Percentiles rank a stretch among this genome's conserved stretches.
Conservation (phyloP, 2,329 filamentous ascomycete species). For the Aspergillus phoenicis region DNA sequence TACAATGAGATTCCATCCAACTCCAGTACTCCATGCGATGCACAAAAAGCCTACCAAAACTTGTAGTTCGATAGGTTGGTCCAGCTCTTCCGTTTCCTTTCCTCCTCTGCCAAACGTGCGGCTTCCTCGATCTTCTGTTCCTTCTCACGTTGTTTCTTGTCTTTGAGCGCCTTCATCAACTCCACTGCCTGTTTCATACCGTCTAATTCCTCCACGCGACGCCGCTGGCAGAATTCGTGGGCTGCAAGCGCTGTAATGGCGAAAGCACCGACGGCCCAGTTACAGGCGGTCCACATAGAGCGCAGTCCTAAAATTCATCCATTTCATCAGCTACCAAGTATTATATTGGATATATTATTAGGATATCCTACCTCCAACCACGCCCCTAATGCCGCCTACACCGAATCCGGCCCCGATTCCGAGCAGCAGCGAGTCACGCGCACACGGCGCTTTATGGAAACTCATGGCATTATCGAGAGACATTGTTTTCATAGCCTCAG, state of each 20-base stretch:
- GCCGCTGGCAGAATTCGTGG: conserved; percentile 83
- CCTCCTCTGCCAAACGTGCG: conserved; percentile 40
- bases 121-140: conserved; percentile 44
- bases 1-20: conserved; percentile 30
- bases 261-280: conserved; percentile 84
- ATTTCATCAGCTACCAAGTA: background rate
- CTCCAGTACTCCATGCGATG: conserved; percentile 35
- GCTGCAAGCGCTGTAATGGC: conserved; percentile 68
- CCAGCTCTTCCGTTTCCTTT: conserved; percentile 47
- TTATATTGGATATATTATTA: no score
- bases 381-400: conserved; percentile 71
- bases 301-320: conserved; percentile 44
- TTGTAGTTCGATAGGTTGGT: conserved; percentile 49
- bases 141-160: conserved; percentile 61
- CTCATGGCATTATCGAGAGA: conserved; percentile 59
- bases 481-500: conserved; percentile 46
- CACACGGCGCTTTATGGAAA: conserved; percentile 78
- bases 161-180: conserved; percentile 73
- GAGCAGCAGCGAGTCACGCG: conserved; percentile 76
- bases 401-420: conserved; percentile 81
- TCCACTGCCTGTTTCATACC: conserved; percentile 86
- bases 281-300: conserved; percentile 68
- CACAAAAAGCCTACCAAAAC: conserved; percentile 45
- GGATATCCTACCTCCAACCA: conserved; percentile 67
- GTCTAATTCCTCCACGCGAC: conserved; percentile 71